phyloP scores from a whole-genome alignment of 139 green algal species.

The Coccomyxa sp. region DNA sequence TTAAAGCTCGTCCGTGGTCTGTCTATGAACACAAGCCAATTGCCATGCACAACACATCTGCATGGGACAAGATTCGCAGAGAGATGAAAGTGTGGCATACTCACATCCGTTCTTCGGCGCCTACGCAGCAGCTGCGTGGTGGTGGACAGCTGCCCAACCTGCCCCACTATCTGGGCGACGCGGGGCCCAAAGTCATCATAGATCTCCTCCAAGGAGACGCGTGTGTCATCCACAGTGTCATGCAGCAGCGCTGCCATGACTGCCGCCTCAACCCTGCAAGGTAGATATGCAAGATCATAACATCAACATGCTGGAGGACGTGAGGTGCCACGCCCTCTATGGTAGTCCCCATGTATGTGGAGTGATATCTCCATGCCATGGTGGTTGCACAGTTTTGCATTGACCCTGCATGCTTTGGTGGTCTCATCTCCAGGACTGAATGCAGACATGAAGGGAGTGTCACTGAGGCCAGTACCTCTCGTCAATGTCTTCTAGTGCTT shows the following conservation, averaged over 20 bases:
- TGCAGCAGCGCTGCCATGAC: constrained; percentile 88
- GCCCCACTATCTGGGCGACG: constrained; percentile 72
- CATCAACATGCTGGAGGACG: too few relatives aligned
- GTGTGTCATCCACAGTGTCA: constrained; percentile 92
- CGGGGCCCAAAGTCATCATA: constrained; percentile 57
- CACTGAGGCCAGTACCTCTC: background rate
- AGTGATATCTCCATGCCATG: too few relatives aligned
- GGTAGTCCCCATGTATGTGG: too few relatives aligned
- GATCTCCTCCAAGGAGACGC: constrained; percentile 47
- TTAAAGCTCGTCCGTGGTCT: too few relatives aligned
- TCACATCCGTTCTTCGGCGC: constrained; percentile 35
- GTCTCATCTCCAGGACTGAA: too few relatives aligned
- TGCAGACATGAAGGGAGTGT: too few relatives aligned
- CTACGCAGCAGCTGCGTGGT: constrained; percentile 87
- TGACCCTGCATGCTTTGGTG: too few relatives aligned
- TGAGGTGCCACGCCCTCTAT: too few relatives aligned
- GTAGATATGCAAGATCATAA: too few relatives aligned
- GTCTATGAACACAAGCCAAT: too few relatives aligned
- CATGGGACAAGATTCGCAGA: background rate
- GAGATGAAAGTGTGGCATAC: background rate
- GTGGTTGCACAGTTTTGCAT: too few relatives aligned
- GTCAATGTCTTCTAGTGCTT: constrained; percentile 11
- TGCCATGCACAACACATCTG: background rate
- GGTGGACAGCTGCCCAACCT: constrained; percentile 75
- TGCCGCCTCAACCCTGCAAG: constrained; percentile 59